Base-by-base conservation (phyloP, 176 grass and related monocot genomes). In the Oryza meyeriana region DNA sequence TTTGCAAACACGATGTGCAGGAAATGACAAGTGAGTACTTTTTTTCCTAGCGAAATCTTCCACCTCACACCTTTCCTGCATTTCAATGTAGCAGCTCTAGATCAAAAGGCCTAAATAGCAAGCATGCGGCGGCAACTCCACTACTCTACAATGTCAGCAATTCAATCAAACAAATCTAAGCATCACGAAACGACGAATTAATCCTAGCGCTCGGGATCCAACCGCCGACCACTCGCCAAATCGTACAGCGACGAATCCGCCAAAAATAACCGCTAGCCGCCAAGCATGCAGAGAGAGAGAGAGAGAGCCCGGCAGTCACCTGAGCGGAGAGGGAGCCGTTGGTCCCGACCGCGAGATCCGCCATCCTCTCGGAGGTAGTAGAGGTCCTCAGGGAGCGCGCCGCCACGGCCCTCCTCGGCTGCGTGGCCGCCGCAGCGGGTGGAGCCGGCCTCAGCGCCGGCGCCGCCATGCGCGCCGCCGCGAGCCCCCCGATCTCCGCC, bases 401-500 rank as follows among this genome's bases (percentile, higher is more conserved):
- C 28, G 48, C 68, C 30, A 92, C 87, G 25, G 78, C 75, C 69
- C 88, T 70, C 73, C 81, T 86, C 33, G 79, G 83, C 55, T 69
- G 86, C 80, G 74, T 57, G 29, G 9, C 34, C 79, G 40, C 69
- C 47, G 62, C 61, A 27, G 83, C 70, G 58, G 61, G 45, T 48
- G 59, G 22, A 27, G 66, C 26, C 66, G 9, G 34, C 78, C 57
- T 52, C 61, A 80, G 52, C 14, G 83, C 63, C 28, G 77, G 50
- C 28, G 62, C 17, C 30, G 62, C 77, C 76, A 67, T 70, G 40
- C 82, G 81, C 66, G 69, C 57, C 25, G 83, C 91, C 72, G 84
- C 13, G 32, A 81, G 75, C 7, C 80, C 74, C 9, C 90, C 86
- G 38, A 98, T 98, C 86, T 98, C 90, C 71, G 80, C 75, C 76